Percentiles rank a stretch among this genome's conserved stretches.
phyloP scores from a whole-genome alignment of 2,329 filamentous ascomycete species.

The Didymella lethalis region DNA sequence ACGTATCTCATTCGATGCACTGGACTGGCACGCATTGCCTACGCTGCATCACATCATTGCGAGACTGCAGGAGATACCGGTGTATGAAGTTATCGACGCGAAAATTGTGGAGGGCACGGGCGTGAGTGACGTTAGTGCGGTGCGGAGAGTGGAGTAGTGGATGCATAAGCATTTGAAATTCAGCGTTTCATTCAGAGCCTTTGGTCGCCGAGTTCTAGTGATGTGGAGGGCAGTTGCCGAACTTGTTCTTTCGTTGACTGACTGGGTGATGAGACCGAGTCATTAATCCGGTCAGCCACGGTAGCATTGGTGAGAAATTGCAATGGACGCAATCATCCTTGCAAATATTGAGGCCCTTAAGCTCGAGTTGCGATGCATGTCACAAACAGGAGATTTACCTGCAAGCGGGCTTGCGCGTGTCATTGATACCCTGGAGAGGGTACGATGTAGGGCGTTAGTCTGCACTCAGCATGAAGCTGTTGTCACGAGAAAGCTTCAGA shows the following conservation, averaged over 20 bases:
- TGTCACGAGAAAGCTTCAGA: not conserved
- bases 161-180: not conserved
- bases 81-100: slow-evolving; percentile 64
- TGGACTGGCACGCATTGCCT: slow-evolving; percentile 64
- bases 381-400: not conserved
- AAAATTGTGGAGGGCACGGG: slow-evolving; percentile 65
- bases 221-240: not conserved
- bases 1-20: slow-evolving; percentile 57
- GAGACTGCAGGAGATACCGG: slow-evolving; percentile 62
- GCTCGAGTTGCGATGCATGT: not conserved
- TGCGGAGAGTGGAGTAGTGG: slow-evolving; percentile 28
- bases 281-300: not conserved
- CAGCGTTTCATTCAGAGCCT: not conserved
- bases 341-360: not conserved
- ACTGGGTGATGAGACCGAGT: not conserved
- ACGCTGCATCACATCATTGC: slow-evolving; percentile 67
- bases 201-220: not conserved
- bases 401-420: not conserved
- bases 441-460: not conserved
- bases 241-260: not conserved
- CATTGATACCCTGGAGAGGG: not conserved
- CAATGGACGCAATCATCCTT: not conserved
- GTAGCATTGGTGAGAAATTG: not conserved
- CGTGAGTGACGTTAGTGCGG: slow-evolving; percentile 57
- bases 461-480: too few species aligned